A percentile compares a stretch with the other conserved stretches of the same genome.
Conservation (phyloP, 495 filamentous ascomycete genomes). For the Neurospora tetrasperma region DNA sequence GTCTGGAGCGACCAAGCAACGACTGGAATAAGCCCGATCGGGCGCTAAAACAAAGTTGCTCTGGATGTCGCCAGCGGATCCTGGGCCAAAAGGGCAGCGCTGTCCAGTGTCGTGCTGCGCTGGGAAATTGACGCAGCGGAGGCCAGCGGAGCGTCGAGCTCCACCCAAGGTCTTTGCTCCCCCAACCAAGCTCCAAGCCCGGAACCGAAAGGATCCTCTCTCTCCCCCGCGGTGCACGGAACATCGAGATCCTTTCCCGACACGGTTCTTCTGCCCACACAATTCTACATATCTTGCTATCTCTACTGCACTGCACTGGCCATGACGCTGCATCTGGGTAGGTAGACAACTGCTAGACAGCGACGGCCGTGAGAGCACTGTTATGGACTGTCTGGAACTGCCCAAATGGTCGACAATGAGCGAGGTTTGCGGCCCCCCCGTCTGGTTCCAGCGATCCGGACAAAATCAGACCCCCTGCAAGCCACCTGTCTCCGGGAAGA, state of each 20-base stretch:
- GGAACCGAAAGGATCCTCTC: neutral
- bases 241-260: neutral
- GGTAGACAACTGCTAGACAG: neutral
- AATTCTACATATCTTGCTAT: neutral
- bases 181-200: neutral
- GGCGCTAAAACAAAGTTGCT: neutral
- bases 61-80: neutral
- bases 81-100: neutral
- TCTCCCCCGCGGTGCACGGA: neutral
- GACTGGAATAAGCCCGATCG: neutral
- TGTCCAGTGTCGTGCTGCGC: neutral
- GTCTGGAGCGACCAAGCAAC: neutral
- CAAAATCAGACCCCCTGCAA: conserved; percentile 13
- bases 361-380: neutral
- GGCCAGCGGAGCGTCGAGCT: neutral
- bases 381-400: conserved; percentile 1
- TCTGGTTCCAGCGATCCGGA: conserved; percentile 13
- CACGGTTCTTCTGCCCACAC: neutral
- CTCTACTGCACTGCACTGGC: neutral
- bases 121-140: neutral
- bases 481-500: conserved; percentile 15
- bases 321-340: neutral
- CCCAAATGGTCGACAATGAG: conserved; percentile 3
- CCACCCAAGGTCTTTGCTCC: neutral
- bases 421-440: conserved; percentile 2